Conservation (phyloP, 208 protist species). For the Trypanosoma theileri region DNA sequence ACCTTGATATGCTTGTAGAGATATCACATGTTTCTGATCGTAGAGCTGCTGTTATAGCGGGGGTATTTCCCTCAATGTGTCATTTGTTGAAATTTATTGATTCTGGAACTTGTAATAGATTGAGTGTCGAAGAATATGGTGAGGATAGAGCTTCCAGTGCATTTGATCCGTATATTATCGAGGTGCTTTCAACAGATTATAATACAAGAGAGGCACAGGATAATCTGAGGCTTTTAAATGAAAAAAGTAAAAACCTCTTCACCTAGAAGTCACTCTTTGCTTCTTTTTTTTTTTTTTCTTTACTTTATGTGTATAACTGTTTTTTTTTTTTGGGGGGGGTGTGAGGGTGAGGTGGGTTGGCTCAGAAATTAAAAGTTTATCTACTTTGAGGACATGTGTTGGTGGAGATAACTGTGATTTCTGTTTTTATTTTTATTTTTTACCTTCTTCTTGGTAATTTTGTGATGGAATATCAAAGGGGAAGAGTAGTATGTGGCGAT, state of each 20-base stretch:
- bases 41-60: slow-evolving; percentile 47
- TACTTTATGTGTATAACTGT: background rate
- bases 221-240: slow-evolving; percentile 1
- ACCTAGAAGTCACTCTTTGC: background rate
- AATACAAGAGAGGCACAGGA: background rate
- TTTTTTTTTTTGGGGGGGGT: background rate
- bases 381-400: too few species aligned
- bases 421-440: slow-evolving; percentile 6
- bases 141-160: slow-evolving; percentile 20
- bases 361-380: too few species aligned
- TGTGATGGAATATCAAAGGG: background rate
- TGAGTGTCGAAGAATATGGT: slow-evolving; percentile 26
- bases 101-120: slow-evolving; percentile 2
- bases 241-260: slow-evolving; percentile 20
- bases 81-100: slow-evolving; percentile 57
- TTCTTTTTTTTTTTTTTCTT: slow-evolving; percentile 2
- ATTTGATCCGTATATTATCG: slow-evolving; percentile 26
- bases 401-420: background rate
- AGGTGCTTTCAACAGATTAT: slow-evolving; percentile 34
- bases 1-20: slow-evolving; percentile 68
- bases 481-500: slow-evolving; percentile 12
- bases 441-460: background rate
- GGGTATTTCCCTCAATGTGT: slow-evolving; percentile 65
- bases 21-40: slow-evolving; percentile 59
- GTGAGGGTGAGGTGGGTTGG: too few species aligned